phyloP scores from a whole-genome alignment of 495 filamentous ascomycete species.

The Mytilinidion resinicola region DNA sequence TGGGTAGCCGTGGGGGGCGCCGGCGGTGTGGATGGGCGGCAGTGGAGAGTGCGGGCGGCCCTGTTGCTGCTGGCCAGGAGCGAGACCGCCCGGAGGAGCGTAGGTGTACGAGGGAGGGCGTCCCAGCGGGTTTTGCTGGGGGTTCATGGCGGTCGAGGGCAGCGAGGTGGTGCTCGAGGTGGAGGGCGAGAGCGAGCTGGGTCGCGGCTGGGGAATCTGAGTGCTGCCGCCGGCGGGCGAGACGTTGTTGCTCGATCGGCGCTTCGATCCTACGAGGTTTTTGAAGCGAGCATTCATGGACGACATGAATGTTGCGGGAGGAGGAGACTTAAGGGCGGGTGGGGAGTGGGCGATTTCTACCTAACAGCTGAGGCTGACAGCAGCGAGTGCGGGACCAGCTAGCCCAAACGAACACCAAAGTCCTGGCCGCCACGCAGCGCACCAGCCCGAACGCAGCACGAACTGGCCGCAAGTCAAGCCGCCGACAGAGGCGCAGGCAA shows the following conservation, averaged over 20 bases:
- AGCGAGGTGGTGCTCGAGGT: conserved; percentile 24
- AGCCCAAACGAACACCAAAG: not conserved
- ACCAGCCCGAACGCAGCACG: not conserved
- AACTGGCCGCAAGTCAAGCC: too few species aligned
- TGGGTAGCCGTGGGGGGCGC: conserved; percentile 18
- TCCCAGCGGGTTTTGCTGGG: conserved; percentile 31
- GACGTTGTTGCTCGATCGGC: conserved; percentile 32
- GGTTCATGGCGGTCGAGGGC: conserved; percentile 33
- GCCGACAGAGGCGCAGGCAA: too few species aligned
- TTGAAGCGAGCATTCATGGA: conserved; percentile 36
- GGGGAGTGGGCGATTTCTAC: too few species aligned
- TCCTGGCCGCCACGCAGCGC: not conserved
- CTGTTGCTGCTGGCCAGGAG: conserved; percentile 27
- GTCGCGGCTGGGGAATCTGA: conserved; percentile 21
- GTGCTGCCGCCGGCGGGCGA: conserved; percentile 22
- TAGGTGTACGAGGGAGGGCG: conserved; percentile 41
- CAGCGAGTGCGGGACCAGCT: not conserved
- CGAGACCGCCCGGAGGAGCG: conserved; percentile 29
- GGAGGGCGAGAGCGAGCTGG: conserved; percentile 27
- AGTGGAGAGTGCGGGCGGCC: conserved; percentile 33
- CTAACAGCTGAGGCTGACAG: not conserved
- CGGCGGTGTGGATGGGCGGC: conserved; percentile 28
- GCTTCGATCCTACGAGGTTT: conserved; percentile 34
- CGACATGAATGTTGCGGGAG: conserved; percentile 26
- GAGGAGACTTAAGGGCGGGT: conserved; percentile 1